phyloP scores from a whole-genome alignment of 371 early-diverging fungal species.

The Mycotypha africana region DNA sequence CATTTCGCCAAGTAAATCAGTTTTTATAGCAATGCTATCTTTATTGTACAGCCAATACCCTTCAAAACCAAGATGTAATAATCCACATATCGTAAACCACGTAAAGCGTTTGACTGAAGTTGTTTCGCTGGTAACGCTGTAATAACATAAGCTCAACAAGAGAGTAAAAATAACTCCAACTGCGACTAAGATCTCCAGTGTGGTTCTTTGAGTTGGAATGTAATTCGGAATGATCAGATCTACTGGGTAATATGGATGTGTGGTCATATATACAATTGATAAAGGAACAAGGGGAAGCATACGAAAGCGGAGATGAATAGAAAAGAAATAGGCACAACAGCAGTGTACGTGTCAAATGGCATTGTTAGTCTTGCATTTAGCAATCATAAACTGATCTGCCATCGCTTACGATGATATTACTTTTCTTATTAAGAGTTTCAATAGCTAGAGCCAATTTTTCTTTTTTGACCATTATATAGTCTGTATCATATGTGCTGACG shows the following conservation, averaged over 20 bases:
- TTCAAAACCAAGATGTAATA: constrained; percentile 83
- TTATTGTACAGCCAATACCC: constrained; percentile 76
- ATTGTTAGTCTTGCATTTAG: no score
- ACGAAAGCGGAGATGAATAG: no score
- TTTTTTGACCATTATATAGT: constrained; percentile 68
- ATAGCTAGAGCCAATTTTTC: constrained; percentile 26
- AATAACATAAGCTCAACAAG: background rate
- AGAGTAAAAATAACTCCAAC: background rate
- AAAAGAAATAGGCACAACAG: no score
- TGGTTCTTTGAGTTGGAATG: background rate
- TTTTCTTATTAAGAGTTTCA: constrained; percentile 1
- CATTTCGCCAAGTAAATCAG: constrained; percentile 64
- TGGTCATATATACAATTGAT: no score
- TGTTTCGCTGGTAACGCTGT: background rate
- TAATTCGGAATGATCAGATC: background rate
- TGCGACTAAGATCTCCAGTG: background rate
- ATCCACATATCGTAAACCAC: constrained; percentile 78
- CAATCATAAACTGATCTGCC: no score
- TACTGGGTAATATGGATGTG: background rate
- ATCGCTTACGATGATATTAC: constrained; percentile 10
- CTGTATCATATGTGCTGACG: constrained; percentile 75
- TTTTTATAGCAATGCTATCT: constrained; percentile 56
- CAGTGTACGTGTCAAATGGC: no score
- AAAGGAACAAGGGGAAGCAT: no score
- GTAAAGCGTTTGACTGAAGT: constrained; percentile 38